Evolutionary conservation across 345 rosid species (phyloP).

Genomic region (Citrus trifoliata): DNA sequence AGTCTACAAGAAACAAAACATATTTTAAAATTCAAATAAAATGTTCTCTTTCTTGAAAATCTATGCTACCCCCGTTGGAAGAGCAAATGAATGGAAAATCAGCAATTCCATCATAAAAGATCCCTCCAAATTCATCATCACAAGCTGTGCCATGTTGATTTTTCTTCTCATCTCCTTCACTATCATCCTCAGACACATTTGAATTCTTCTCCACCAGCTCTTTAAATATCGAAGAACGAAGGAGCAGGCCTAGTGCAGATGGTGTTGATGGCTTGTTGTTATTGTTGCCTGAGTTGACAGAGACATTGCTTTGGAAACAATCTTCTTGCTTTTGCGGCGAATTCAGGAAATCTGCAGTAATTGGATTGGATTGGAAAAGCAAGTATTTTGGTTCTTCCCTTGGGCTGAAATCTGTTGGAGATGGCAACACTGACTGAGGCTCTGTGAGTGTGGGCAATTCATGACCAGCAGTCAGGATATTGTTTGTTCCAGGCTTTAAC

Average conservation of each 20-base stretch:
- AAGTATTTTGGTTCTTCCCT: conserved; percentile 34
- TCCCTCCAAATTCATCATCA: conserved; percentile 39
- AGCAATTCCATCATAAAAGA: conserved; percentile 31
- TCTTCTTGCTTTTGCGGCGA: conserved; percentile 22
- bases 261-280: conserved; percentile 36
- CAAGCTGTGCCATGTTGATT: conserved; percentile 17
- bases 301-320: conserved; percentile 14
- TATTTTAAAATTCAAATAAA: conserved; percentile 11
- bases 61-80: conserved; percentile 23
- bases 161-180: conserved; percentile 31
- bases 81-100: conserved; percentile 32
- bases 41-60: conserved; percentile 32
- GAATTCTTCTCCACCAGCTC: conserved; percentile 55
- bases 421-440: conserved; percentile 13
- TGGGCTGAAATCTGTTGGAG: conserved; percentile 16
- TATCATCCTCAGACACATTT: conserved; percentile 26
- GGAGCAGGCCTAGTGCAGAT: conserved; percentile 54
- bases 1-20: not conserved
- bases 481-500: conserved; percentile 42
- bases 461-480: conserved; percentile 14
- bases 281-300: conserved; percentile 3
- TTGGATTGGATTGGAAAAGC: conserved; percentile 16
- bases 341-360: conserved; percentile 22
- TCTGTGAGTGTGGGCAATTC: conserved; percentile 20
- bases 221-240: conserved; percentile 53